Conservation (phyloP, 1,139 yeast species). For the Pichia sp. region DNA sequence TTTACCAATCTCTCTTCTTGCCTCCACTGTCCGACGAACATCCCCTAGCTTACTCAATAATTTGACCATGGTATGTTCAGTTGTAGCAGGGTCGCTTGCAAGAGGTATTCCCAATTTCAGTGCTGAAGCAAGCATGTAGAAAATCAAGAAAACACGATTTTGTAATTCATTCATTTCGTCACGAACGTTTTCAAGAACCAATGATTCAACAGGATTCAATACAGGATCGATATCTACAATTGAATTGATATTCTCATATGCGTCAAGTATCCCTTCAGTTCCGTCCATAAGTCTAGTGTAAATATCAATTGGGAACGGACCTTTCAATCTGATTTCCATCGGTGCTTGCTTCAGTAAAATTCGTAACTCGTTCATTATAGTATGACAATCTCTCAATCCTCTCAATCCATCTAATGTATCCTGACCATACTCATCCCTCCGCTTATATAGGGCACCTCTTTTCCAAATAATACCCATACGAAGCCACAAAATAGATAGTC, state of each 20-base stretch:
- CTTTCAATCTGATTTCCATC: constrained; percentile 68
- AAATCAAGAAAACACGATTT: constrained; percentile 64
- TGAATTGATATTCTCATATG: constrained; percentile 66
- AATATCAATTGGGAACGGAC: constrained; percentile 55
- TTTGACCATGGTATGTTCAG: constrained; percentile 70
- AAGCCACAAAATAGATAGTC: constrained; percentile 68
- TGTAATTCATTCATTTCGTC: constrained; percentile 65
- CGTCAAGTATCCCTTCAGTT: constrained; percentile 67
- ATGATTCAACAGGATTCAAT: constrained; percentile 50
- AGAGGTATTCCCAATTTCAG: constrained; percentile 70
- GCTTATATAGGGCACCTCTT: constrained; percentile 44
- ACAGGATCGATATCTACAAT: constrained; percentile 60
- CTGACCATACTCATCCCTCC: constrained; percentile 25
- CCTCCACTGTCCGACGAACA: constrained; percentile 35
- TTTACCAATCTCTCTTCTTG: constrained; percentile 16
- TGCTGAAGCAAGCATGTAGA: constrained; percentile 77
- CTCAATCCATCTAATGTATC: constrained; percentile 45
- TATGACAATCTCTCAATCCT: constrained; percentile 50
- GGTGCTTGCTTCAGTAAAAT: constrained; percentile 67
- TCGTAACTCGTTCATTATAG: constrained; percentile 59
- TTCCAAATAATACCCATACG: constrained; percentile 83
- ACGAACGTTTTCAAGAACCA: constrained; percentile 51
- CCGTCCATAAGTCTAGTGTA: constrained; percentile 49
- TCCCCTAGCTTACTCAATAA: constrained; percentile 60
- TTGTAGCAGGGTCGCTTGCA: constrained; percentile 73